These are phyloP conservation scores for Macrophomina phaseolina DNA, from an alignment of 2,329 filamentous ascomycete species.

Conservation along the genomic window DNA sequence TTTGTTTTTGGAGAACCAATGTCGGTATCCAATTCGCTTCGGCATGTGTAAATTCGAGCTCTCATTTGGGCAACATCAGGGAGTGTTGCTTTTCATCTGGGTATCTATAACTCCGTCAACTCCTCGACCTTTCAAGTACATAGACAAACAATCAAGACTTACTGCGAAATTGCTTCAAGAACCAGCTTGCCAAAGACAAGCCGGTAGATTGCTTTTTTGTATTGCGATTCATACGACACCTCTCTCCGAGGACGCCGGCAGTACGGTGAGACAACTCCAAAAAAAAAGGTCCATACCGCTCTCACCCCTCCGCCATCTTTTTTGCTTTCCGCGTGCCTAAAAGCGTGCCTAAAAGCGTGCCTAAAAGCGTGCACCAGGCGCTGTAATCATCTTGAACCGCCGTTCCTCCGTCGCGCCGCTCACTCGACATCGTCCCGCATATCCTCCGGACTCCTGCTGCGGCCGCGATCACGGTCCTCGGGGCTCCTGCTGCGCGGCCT, in stretches of 20 bases:
- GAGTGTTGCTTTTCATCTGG: not conserved
- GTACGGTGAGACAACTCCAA: not conserved
- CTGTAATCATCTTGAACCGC: not conserved
- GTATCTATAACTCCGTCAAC: not conserved
- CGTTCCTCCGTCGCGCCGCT: not conserved
- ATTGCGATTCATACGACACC: not conserved
- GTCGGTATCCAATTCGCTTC: not conserved
- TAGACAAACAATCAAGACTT: not conserved
- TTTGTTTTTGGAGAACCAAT: not conserved
- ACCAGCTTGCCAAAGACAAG: conserved; percentile 20
- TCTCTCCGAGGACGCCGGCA: not conserved
- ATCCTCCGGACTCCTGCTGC: conserved; percentile 27
- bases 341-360: too few relatives aligned
- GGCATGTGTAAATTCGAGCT: not conserved
- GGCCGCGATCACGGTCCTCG: conserved; percentile 41
- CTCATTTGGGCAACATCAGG: not conserved
- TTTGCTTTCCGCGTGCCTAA: not conserved
- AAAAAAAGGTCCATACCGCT: too few relatives aligned
- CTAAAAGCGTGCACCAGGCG: too few relatives aligned
- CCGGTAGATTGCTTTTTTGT: conserved; percentile 20
- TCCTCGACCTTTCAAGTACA: not conserved
- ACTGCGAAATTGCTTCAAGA: not conserved
- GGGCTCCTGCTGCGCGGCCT: conserved; percentile 53
- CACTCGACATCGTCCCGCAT: conserved; percentile 24
- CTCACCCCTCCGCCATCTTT: not conserved